These are phyloP conservation scores for Excoecaria cochinchinensis DNA, from an alignment of 345 rosid genomes.

Conservation along the genomic window DNA sequence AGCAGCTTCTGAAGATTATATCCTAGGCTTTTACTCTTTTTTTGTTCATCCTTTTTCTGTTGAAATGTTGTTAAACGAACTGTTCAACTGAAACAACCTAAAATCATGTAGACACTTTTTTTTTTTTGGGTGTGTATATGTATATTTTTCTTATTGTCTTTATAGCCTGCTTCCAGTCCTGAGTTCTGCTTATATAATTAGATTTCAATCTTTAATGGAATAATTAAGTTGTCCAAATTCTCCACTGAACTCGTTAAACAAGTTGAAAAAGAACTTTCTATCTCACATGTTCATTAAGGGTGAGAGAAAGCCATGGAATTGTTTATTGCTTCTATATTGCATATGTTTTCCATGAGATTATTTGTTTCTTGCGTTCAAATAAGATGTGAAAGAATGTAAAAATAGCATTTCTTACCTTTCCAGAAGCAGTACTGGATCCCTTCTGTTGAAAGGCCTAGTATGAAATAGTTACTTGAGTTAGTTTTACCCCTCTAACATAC, in stretches of 20 bases:
- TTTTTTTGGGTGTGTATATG: not conserved
- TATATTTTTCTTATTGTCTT: not conserved
- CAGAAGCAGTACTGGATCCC: conserved; percentile 88
- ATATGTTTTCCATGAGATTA: not conserved
- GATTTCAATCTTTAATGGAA: not conserved
- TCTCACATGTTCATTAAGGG: not conserved
- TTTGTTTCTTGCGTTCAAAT: not conserved
- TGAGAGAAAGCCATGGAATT: not conserved
- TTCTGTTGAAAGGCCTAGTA: conserved; percentile 73
- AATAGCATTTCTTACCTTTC: conserved; percentile 56
- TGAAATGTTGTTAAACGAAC: not conserved
- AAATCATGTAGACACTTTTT: not conserved
- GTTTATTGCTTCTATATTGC: not conserved
- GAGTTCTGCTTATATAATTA: not conserved
- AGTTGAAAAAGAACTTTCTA: not conserved
- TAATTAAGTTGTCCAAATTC: not conserved
- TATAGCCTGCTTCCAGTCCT: not conserved
- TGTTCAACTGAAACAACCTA: not conserved
- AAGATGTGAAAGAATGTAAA: not conserved
- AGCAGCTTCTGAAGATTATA: no score
- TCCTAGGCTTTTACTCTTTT: no score
- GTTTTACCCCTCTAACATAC: not conserved
- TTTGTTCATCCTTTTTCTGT: not conserved
- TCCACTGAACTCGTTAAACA: not conserved
- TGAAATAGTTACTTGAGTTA: conserved; percentile 14